These are phyloP conservation scores for Podaxis sp. DNA, from an alignment of 768 basidiomycete species.

Conservation along the genomic window DNA sequence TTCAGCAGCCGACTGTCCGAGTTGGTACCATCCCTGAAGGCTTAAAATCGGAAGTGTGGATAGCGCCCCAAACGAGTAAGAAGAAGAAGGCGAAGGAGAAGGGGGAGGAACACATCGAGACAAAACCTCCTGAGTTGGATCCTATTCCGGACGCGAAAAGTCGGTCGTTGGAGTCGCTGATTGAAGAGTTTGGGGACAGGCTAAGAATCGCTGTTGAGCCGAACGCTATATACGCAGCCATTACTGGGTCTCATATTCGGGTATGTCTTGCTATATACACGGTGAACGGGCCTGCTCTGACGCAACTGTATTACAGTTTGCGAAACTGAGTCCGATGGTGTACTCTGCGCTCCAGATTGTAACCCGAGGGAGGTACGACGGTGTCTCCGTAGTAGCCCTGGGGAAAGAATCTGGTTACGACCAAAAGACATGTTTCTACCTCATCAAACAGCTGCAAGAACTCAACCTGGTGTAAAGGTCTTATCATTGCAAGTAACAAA, in stretches of 20 bases:
- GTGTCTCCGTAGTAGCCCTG: constrained; percentile 74
- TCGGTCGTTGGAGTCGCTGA: constrained; percentile 54
- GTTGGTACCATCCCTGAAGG: constrained; percentile 69
- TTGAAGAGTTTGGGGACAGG: constrained; percentile 50
- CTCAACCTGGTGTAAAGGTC: constrained; percentile 65
- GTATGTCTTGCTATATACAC: constrained; percentile 36
- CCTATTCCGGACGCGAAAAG: constrained; percentile 51
- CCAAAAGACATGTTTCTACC: constrained; percentile 87
- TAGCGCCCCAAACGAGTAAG: constrained; percentile 71
- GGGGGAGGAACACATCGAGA: constrained; percentile 43
- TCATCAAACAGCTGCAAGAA: constrained; percentile 70
- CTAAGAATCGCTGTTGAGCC: constrained; percentile 74
- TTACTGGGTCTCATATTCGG: constrained; percentile 82
- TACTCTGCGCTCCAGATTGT: constrained; percentile 82
- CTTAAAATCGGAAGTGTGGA: constrained; percentile 61
- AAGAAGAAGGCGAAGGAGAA: constrained; percentile 60
- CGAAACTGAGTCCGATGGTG: constrained; percentile 81
- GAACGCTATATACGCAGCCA: constrained; percentile 68
- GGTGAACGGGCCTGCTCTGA: background rate
- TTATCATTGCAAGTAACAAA: background rate
- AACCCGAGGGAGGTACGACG: constrained; percentile 73
- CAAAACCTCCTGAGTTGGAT: constrained; percentile 40
- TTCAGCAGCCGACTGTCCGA: constrained; percentile 67
- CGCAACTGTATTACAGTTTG: constrained; percentile 40
- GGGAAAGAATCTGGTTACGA: constrained; percentile 79